These are phyloP conservation scores for Teunomyces atbi DNA, from an alignment of 805 yeast species.

Conservation along the genomic window DNA sequence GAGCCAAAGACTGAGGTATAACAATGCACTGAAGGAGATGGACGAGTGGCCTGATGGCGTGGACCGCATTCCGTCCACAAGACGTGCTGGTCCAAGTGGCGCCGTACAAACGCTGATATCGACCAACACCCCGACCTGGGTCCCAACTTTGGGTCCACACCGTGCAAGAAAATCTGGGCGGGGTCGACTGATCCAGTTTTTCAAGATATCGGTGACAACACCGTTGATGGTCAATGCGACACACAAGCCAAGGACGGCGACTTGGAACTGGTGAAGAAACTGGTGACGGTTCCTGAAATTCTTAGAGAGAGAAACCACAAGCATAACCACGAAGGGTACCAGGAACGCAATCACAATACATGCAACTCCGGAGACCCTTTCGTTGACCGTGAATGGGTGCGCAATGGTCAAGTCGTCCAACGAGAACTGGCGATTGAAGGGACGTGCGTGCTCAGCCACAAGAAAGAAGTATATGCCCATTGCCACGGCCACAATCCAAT, in stretches of 20 bases:
- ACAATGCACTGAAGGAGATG: constrained; percentile 31
- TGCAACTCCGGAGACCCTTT: constrained; percentile 29
- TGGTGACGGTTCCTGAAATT: constrained; percentile 3
- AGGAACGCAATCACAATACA: constrained; percentile 29
- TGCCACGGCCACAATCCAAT: constrained; percentile 28
- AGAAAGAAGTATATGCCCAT: constrained; percentile 27
- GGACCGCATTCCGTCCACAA: constrained; percentile 39
- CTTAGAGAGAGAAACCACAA: constrained; percentile 9
- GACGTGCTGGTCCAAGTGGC: constrained; percentile 26
- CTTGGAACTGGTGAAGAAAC: constrained; percentile 25
- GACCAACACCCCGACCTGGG: constrained; percentile 22
- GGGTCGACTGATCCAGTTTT: constrained; percentile 33
- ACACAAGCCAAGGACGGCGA: constrained; percentile 28
- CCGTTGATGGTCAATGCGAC: constrained; percentile 30
- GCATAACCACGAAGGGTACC: constrained; percentile 24
- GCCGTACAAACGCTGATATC: constrained; percentile 32
- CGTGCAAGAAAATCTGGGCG: constrained; percentile 34
- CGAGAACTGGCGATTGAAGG: constrained; percentile 36
- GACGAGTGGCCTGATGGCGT: constrained; percentile 44
- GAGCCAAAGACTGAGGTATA: constrained; percentile 33
- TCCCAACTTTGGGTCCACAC: constrained; percentile 28
- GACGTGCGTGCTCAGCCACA: constrained; percentile 35
- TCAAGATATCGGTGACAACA: constrained; percentile 35
- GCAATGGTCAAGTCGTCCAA: constrained; percentile 31
- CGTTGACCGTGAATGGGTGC: constrained; percentile 34